phyloP scores from a whole-genome alignment of 2,329 filamentous ascomycete genomes.

The Cytospora mali region DNA sequence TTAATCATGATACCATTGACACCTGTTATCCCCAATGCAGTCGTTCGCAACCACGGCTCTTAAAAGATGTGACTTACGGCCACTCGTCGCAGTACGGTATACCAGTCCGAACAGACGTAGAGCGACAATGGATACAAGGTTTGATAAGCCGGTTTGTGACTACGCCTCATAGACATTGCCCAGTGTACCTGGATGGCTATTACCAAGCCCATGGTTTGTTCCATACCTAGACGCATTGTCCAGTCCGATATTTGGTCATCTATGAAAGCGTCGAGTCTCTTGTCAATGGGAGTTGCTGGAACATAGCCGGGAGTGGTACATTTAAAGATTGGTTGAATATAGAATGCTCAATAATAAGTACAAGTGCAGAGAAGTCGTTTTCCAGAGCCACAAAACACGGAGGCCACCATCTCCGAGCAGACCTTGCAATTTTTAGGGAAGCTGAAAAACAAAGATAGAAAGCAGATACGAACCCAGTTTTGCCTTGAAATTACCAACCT shows the following conservation, averaged over 20 bases:
- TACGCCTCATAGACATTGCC: too few species aligned
- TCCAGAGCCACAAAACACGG: neutral
- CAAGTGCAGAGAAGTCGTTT: neutral
- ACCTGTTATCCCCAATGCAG: neutral
- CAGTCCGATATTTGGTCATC: neutral
- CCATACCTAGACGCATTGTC: too few species aligned
- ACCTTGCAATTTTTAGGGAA: neutral
- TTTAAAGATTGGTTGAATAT: neutral
- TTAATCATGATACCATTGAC: slow-evolving; percentile 13
- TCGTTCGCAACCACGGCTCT: neutral
- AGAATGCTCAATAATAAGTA: neutral
- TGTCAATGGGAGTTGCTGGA: neutral
- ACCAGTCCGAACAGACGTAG: too few species aligned
- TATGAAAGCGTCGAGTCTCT: neutral
- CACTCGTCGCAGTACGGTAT: too few species aligned
- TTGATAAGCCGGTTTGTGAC: too few species aligned
- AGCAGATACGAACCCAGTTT: neutral
- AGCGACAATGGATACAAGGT: too few species aligned
- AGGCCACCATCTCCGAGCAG: neutral
- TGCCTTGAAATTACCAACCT: neutral
- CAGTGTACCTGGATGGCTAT: too few species aligned
- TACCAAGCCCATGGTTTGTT: too few species aligned
- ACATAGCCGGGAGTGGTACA: neutral
- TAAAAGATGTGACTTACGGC: neutral
- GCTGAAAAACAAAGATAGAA: neutral